A percentile compares a stretch with the other conserved stretches of the same genome.
These are phyloP conservation scores for Pyrenophora graminea DNA, from an alignment of 2,329 filamentous ascomycete genomes.

Conservation along the genomic window DNA sequence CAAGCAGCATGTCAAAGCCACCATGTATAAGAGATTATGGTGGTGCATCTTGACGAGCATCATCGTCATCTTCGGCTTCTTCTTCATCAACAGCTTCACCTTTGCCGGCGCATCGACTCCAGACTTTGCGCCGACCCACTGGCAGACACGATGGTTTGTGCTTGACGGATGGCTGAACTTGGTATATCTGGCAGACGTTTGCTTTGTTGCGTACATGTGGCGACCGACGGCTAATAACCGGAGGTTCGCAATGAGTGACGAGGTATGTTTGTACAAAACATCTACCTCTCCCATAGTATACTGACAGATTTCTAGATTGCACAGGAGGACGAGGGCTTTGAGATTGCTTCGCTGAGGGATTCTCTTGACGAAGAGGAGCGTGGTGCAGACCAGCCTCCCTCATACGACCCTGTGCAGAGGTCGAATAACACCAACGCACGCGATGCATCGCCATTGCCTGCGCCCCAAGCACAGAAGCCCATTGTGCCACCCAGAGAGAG, in stretches of 20 bases:
- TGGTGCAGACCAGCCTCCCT: conserved; percentile 42
- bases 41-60: conserved; percentile 95
- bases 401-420: conserved; percentile 48
- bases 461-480: conserved; percentile 56
- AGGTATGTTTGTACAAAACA: conserved; percentile 56
- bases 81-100: conserved; percentile 96
- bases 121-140: conserved; percentile 93
- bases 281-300: background rate
- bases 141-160: conserved; percentile 97
- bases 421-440: conserved; percentile 35
- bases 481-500: conserved; percentile 60
- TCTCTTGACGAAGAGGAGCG: conserved; percentile 67
- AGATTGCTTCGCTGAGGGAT: conserved; percentile 89
- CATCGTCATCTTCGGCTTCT: conserved; percentile 94
- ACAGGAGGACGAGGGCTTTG: conserved; percentile 97
- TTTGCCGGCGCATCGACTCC: conserved; percentile 84
- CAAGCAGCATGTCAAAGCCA: conserved; percentile 88
- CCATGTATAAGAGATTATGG: conserved; percentile 98
- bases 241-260: conserved; percentile 97
- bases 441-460: conserved; percentile 57
- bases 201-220: conserved; percentile 94
- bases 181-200: conserved; percentile 92
- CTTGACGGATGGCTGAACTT: conserved; percentile 97
- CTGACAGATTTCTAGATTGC: conserved; percentile 66
- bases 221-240: conserved; percentile 94